A percentile compares a stretch with the other conserved stretches of the same genome.
These are phyloP conservation scores for Lantana camara DNA, from an alignment of 257 asterid genomes.

Conservation along the genomic window DNA sequence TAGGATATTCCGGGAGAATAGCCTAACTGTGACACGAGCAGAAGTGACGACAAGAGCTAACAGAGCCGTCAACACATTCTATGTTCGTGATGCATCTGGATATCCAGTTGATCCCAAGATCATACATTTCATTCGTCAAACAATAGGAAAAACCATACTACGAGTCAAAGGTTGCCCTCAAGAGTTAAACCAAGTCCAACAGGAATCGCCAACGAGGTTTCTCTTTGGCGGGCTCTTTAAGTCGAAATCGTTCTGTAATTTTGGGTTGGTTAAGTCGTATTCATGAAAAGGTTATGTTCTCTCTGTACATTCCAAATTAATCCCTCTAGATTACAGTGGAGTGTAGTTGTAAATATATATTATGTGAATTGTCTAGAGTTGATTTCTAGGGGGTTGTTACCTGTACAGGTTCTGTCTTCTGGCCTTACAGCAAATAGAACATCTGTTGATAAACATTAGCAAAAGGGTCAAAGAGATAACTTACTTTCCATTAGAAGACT, in stretches of 20 bases:
- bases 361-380: background rate
- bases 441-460: no score
- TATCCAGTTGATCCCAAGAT: conserved; percentile 87
- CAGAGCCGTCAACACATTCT: conserved; percentile 85
- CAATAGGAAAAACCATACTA: conserved; percentile 87
- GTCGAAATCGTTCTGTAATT: conserved; percentile 73
- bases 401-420: no score
- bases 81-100: conserved; percentile 87
- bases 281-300: conserved; percentile 30
- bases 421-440: no score
- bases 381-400: background rate
- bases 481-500: no score
- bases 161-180: conserved; percentile 75
- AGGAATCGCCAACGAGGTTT: conserved; percentile 75
- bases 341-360: background rate
- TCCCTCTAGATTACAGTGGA: background rate
- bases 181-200: conserved; percentile 52
- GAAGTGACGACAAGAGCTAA: conserved; percentile 86
- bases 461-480: no score
- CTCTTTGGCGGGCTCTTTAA: conserved; percentile 82
- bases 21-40: conserved; percentile 88
- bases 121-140: conserved; percentile 76
- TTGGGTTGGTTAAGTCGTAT: conserved; percentile 65
- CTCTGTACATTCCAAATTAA: conserved; percentile 25
- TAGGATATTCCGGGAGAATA: conserved; percentile 84